phyloP scores from a whole-genome alignment of 805 yeast genomes.

The Candida glaebosa region DNA sequence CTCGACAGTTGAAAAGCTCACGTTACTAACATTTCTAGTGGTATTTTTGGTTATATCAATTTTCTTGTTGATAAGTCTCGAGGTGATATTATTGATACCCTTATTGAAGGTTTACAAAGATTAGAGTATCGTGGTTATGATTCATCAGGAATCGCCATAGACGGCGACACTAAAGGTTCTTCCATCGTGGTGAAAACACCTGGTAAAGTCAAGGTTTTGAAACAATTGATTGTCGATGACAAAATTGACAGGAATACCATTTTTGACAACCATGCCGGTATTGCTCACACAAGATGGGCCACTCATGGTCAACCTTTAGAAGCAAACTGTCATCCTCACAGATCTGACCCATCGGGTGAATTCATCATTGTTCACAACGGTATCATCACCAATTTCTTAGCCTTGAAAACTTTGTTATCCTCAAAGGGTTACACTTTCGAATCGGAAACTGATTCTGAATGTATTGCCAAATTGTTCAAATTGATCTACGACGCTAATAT shows the following conservation, averaged over 20 bases:
- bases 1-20: too few relatives aligned
- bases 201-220: constrained; percentile 87
- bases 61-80: constrained; percentile 87
- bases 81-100: constrained; percentile 87
- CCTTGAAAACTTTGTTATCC: constrained; percentile 74
- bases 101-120: constrained; percentile 79
- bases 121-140: constrained; percentile 98
- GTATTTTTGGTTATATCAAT: constrained; percentile 97
- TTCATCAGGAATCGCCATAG: constrained; percentile 94
- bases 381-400: constrained; percentile 94
- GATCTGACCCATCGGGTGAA: constrained; percentile 79
- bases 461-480: constrained; percentile 92
- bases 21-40: constrained; percentile 48
- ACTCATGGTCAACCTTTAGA: constrained; percentile 94
- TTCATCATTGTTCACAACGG: constrained; percentile 96
- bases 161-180: constrained; percentile 74
- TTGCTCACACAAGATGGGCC: constrained; percentile 99
- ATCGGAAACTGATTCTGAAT: constrained; percentile 96
- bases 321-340: constrained; percentile 92
- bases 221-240: constrained; percentile 51
- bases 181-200: constrained; percentile 75
- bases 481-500: constrained; percentile 78
- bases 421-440: constrained; percentile 81
- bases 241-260: constrained; percentile 57
- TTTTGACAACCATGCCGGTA: constrained; percentile 86